Evolutionary conservation across 805 yeast genomes (phyloP), one percentile per base, ranked within the genome.

Genomic region (Naumovozyma baii): DNA sequence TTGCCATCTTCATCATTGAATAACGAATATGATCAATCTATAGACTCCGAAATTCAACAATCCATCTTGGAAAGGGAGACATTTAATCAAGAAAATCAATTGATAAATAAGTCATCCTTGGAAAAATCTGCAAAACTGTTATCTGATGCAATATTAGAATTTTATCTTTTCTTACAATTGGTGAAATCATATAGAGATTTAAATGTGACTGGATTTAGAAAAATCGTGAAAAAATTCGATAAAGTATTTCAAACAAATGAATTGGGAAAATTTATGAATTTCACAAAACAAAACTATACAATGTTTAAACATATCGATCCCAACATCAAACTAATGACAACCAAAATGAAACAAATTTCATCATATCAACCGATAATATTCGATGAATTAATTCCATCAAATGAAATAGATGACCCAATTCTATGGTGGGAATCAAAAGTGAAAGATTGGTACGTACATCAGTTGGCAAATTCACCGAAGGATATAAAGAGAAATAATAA

Each of bases 221-320:
- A 92, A 53, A 78, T 92, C 52, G 69, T 86, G 42, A 92, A 92
- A 55, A 92, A 92, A 59, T 88, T 76, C 56, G 98, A 92, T 61
- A 92, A 92, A 53, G 48, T 53, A 3, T 50, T 57, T 35, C 41
- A 48, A 22, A 54, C 61, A 2, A 40, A 42, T 7, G 62, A 61
- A 36, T 39, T 54, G 28, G 39, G 48, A 3, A 39, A 35, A 22
- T 55, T 60, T 33, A 50, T 59, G 52, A 47, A 45, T 13, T 54
- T 44, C 35, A 57, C 57, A 3, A 50, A 51, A 31, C 46, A 44
- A 15, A 45, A 52, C 28, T 57, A 49, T 33, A 45, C 50, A 1
- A 19, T 59, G 13, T 58, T 59, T 36, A 52, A 51, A 31, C 60
- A 58, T 38, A 46, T 49, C 10, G 42, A 50, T 26, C 48, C 54